Evolutionary conservation across 2,329 filamentous ascomycete species (phyloP).

Genomic region (Furcasterigmium furcatum): DNA sequence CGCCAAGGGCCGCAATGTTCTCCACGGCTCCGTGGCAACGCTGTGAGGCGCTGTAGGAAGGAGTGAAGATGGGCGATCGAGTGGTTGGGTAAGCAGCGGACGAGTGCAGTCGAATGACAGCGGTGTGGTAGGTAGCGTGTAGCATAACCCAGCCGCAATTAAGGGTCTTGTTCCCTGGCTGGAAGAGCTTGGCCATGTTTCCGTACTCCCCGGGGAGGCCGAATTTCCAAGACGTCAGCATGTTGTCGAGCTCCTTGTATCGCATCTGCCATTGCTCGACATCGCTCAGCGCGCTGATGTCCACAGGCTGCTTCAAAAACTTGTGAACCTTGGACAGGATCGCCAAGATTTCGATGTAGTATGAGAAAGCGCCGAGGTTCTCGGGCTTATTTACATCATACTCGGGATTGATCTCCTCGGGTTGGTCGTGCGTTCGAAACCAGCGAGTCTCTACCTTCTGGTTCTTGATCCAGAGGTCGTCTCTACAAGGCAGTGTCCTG

Average conservation of each 20-base stretch:
- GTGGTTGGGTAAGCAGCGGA: conserved; percentile 91
- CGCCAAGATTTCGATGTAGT: conserved; percentile 86
- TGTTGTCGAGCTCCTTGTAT: conserved; percentile 80
- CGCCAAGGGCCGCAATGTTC: conserved; percentile 73
- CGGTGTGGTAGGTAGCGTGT: conserved; percentile 85
- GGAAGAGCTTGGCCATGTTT: conserved; percentile 77
- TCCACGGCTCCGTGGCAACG: conserved; percentile 80
- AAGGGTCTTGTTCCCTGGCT: conserved; percentile 64
- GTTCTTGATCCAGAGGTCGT: conserved; percentile 82
- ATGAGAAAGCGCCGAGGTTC: conserved; percentile 82
- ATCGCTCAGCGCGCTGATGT: conserved; percentile 79
- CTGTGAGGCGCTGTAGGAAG: conserved; percentile 81
- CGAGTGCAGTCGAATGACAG: conserved; percentile 85
- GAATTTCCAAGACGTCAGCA: conserved; percentile 79
- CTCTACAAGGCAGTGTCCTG: conserved; percentile 78
- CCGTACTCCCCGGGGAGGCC: conserved; percentile 79
- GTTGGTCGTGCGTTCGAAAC: conserved; percentile 58
- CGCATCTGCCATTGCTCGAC: conserved; percentile 87
- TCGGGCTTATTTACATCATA: conserved; percentile 68
- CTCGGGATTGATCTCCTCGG: conserved; percentile 45
- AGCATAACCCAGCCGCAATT: conserved; percentile 89
- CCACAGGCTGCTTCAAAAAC: conserved; percentile 84
- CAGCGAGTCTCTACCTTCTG: conserved; percentile 80
- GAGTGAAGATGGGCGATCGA: conserved; percentile 82
- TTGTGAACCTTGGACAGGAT: conserved; percentile 85